Base-by-base conservation (phyloP, 805 yeast genomes). In the Candida anglica region DNA sequence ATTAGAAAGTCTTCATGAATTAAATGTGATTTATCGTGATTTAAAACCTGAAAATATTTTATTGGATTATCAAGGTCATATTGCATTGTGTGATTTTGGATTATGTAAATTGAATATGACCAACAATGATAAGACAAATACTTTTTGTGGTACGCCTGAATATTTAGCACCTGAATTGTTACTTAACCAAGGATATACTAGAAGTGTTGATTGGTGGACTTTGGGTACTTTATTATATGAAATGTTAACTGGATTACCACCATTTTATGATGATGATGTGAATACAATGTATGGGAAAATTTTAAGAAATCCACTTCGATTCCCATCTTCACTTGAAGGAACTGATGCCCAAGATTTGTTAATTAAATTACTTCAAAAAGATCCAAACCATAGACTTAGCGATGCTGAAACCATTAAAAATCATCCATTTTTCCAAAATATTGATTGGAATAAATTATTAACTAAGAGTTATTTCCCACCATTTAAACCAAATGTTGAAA, bases 151-250 rank as follows among this genome's bases (percentile, higher is more conserved):
- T 26, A 93, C 98, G 0, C 98, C 98, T 0, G 98, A 93, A 60
- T 93, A 93, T 59, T 69, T 93, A 46, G 96, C 98, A 1, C 98
- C 98, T 1, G 98, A 93, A 60, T 68, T 93, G 46, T 66, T 93
- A 31, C 67, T 88, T 48, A 93, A 94, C 31, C 88, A 86, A 55
- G 98, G 98, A 2, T 93, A 93, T 60, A 88, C 98, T 2, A 80
- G 95, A 57, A 83, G 84, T 7, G 98, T 93, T 15, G 98, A 93
- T 60, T 93, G 96, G 91, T 93, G 98, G 98, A 93, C 98, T 1
- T 69, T 93, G 47, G 98, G 98, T 27, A 89, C 91, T 13, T 69
- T 93, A 34, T 67, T 93, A 28, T 93, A 87, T 56, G 98, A 91
- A 54, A 93, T 93, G 98, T 69, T 93, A 40, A 88, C 97, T 1